These are phyloP conservation scores for Lepidopterella palustris DNA, from an alignment of 495 filamentous ascomycete species.

Conservation along the genomic window DNA sequence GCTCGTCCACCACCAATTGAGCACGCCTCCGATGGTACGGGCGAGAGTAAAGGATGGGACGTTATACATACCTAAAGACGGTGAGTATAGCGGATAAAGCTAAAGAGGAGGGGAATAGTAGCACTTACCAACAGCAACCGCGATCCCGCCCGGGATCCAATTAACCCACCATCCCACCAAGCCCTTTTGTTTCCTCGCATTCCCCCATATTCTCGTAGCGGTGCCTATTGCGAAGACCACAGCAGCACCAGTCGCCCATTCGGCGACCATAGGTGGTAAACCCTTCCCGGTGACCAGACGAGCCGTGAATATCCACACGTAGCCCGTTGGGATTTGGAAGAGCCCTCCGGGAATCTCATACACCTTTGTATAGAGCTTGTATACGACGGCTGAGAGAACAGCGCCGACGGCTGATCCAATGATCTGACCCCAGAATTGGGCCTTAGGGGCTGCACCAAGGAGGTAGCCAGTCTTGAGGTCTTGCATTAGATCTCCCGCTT, in stretches of 20 bases:
- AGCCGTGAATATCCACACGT: conserved; percentile 96
- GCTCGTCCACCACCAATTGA: conserved; percentile 74
- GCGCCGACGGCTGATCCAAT: conserved; percentile 87
- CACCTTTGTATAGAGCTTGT: conserved; percentile 83
- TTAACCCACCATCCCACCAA: conserved; percentile 48
- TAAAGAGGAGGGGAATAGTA: background rate
- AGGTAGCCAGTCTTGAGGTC: conserved; percentile 96
- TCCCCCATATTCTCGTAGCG: conserved; percentile 53
- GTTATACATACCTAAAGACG: conserved; percentile 79
- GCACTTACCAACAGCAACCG: conserved; percentile 72
- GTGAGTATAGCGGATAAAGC: conserved; percentile 24
- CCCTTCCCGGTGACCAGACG: conserved; percentile 90
- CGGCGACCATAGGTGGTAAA: conserved; percentile 70
- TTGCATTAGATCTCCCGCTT: conserved; percentile 97
- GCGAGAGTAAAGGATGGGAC: conserved; percentile 92
- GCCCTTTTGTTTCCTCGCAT: conserved; percentile 37
- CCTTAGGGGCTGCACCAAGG: conserved; percentile 82
- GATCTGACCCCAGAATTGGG: conserved; percentile 94
- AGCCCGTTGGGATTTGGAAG: conserved; percentile 90
- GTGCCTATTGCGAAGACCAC: conserved; percentile 65
- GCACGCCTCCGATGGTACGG: conserved; percentile 72
- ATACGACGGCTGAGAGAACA: conserved; percentile 77
- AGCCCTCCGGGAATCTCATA: conserved; percentile 80
- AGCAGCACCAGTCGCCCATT: conserved; percentile 66
- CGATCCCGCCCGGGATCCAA: conserved; percentile 84